Evolutionary conservation across 2,329 filamentous ascomycete species (phyloP).

Genomic region (Penicillium janthinellum): DNA sequence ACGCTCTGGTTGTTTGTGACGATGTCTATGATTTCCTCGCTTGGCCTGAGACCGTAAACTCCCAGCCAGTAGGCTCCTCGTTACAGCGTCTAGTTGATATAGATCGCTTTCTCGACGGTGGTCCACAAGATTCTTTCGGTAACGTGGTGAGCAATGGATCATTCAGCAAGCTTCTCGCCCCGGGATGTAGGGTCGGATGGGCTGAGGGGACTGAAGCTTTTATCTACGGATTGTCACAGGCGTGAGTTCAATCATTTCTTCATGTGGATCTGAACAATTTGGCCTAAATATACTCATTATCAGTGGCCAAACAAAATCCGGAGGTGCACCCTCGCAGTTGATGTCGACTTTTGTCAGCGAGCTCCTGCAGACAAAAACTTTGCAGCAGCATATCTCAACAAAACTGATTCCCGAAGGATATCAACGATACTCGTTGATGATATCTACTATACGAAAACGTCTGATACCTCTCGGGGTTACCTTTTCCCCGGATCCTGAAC

Average conservation of each 20-base stretch:
- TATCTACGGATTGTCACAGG: constrained; percentile 56
- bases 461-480: constrained; percentile 17
- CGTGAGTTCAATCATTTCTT: constrained; percentile 42
- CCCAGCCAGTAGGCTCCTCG: constrained; percentile 12
- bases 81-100: constrained; percentile 67
- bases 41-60: constrained; percentile 55
- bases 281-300: not conserved
- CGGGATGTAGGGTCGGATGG: constrained; percentile 82
- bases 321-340: constrained; percentile 59
- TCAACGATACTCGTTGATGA: constrained; percentile 7
- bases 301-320: constrained; percentile 46
- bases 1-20: constrained; percentile 78
- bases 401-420: constrained; percentile 37
- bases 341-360: constrained; percentile 57
- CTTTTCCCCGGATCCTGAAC: constrained; percentile 11
- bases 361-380: constrained; percentile 51
- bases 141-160: constrained; percentile 79
- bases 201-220: constrained; percentile 67
- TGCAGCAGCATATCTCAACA: constrained; percentile 55
- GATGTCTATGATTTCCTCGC: constrained; percentile 90
- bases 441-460: constrained; percentile 9
- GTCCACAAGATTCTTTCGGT: constrained; percentile 64
- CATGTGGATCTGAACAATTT: constrained; percentile 9
- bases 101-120: constrained; percentile 64
- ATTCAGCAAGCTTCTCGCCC: constrained; percentile 81